Conservation (phyloP, 352 stramenopile species). For the Peronospora belbahrii region DNA sequence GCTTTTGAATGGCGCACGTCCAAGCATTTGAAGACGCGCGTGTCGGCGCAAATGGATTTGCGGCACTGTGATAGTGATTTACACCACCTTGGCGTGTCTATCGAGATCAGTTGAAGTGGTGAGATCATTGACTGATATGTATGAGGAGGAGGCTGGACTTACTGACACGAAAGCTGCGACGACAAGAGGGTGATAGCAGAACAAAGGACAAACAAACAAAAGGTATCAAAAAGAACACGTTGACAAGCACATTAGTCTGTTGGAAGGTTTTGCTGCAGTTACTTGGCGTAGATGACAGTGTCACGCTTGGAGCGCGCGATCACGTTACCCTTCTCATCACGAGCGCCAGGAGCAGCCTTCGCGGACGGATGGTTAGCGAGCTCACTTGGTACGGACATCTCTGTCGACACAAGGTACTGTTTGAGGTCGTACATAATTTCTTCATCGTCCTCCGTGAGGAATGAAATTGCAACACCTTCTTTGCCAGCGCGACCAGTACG, state of each 20-base stretch:
- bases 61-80: slow-evolving; percentile 80
- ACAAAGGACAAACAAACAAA: not conserved
- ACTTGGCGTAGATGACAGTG: slow-evolving; percentile 85
- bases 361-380: slow-evolving; percentile 91
- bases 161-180: slow-evolving; percentile 3
- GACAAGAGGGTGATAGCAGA: not conserved
- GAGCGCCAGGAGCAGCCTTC: slow-evolving; percentile 72
- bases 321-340: slow-evolving; percentile 82
- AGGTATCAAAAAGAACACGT: slow-evolving; percentile 3
- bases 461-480: slow-evolving; percentile 93
- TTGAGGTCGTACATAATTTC: slow-evolving; percentile 96
- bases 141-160: slow-evolving; percentile 13
- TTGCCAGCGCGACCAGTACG: slow-evolving; percentile 96
- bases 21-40: slow-evolving; percentile 60
- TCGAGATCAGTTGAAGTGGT: slow-evolving; percentile 62
- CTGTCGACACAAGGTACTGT: slow-evolving; percentile 93
- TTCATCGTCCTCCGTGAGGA: slow-evolving; percentile 96
- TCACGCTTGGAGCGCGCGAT: slow-evolving; percentile 82
- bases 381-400: slow-evolving; percentile 90
- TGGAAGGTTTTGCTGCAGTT: slow-evolving; percentile 3
- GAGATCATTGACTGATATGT: slow-evolving; percentile 13
- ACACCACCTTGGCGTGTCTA: slow-evolving; percentile 75
- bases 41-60: slow-evolving; percentile 74
- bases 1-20: slow-evolving; percentile 75
- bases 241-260: not conserved